Evolutionary conservation across 208 protist species (phyloP).

Genomic region (Vickermania ingenoplastis): DNA sequence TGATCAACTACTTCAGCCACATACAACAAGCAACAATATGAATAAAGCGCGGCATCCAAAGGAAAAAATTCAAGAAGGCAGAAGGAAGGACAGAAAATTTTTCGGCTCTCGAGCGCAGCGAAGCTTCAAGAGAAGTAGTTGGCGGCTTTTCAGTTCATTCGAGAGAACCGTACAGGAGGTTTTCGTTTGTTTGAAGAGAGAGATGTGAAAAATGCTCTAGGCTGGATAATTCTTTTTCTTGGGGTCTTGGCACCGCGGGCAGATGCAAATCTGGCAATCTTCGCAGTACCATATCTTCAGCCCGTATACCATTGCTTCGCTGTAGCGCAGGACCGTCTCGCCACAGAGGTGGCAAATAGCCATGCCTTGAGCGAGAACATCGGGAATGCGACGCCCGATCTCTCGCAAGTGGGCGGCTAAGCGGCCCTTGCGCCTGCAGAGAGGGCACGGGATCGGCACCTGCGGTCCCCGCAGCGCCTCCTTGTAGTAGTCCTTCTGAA

Average conservation of each 20-base stretch:
- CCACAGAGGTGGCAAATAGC: slow-evolving; percentile 12
- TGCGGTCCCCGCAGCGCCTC: slow-evolving; percentile 16
- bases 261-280: slow-evolving; percentile 2
- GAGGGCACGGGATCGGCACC: slow-evolving; percentile 35
- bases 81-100: too few relatives aligned
- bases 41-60: too few relatives aligned
- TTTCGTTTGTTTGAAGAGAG: too few relatives aligned
- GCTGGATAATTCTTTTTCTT: not conserved
- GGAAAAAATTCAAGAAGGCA: too few relatives aligned
- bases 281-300: slow-evolving; percentile 1
- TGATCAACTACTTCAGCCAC: too few relatives aligned
- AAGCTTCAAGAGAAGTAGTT: too few relatives aligned
- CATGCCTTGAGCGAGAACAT: slow-evolving; percentile 11
- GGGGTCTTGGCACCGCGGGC: not conserved
- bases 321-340: not conserved
- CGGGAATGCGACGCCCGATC: slow-evolving; percentile 33
- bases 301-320: not conserved
- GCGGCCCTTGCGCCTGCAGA: slow-evolving; percentile 31
- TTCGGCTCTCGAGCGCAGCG: too few relatives aligned
- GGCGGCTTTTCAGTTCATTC: too few relatives aligned
- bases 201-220: too few relatives aligned
- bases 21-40: too few relatives aligned
- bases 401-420: slow-evolving; percentile 50
- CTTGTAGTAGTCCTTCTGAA: slow-evolving; percentile 48
- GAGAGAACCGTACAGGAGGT: too few relatives aligned